Evolutionary conservation across 208 protist genomes (phyloP).

Genomic region (Crithidia acanthocephali): DNA sequence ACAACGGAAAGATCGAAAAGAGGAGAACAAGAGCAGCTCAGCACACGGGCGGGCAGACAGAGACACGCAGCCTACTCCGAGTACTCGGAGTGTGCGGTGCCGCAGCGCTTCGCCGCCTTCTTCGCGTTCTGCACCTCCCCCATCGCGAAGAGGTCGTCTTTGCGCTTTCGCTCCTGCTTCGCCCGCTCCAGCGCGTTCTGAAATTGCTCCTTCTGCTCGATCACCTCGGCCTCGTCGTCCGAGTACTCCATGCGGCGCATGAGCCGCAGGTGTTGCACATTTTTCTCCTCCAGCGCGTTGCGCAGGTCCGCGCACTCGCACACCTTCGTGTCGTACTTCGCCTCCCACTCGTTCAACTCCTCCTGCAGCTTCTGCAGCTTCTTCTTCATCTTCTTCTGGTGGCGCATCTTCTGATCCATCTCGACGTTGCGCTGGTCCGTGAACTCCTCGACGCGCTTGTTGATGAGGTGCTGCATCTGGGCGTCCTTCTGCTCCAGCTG

Average conservation of each 20-base stretch:
- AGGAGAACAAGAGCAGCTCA: neutral
- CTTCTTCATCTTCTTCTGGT: conserved; percentile 82
- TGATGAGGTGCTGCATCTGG: conserved; percentile 76
- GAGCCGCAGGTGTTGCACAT: conserved; percentile 70
- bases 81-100: conserved; percentile 23
- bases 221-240: conserved; percentile 59
- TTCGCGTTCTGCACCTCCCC: conserved; percentile 79
- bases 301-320: conserved; percentile 87
- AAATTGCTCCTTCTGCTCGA: conserved; percentile 77
- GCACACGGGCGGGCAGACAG: neutral
- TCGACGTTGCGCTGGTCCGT: conserved; percentile 53
- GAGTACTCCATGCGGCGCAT: conserved; percentile 57
- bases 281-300: conserved; percentile 74
- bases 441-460: conserved; percentile 78
- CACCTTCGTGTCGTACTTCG: conserved; percentile 82
- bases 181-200: conserved; percentile 73
- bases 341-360: conserved; percentile 51
- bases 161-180: conserved; percentile 71
- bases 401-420: conserved; percentile 43
- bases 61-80: conserved; percentile 9
- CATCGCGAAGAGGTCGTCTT: conserved; percentile 73
- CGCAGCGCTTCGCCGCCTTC: conserved; percentile 23
- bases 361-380: conserved; percentile 80
- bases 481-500: conserved; percentile 76
- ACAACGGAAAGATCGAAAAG: too few species aligned